phyloP scores from a whole-genome alignment of 202 grass and related monocot genomes.

The Panicum hallii region DNA sequence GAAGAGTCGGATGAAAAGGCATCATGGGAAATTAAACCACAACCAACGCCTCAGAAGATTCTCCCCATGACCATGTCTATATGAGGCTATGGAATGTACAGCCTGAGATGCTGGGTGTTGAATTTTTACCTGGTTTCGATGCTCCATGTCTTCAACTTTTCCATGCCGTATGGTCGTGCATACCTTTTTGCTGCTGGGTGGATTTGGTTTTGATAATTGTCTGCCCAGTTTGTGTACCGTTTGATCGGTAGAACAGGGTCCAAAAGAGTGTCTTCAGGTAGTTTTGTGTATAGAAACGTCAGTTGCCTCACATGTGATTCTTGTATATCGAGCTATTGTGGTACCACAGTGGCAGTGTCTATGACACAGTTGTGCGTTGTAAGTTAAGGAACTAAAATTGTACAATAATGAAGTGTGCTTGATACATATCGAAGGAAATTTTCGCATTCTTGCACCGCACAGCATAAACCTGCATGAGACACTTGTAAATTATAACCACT shows the following conservation, averaged over 20 bases:
- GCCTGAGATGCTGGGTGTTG: background rate
- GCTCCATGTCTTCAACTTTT: background rate
- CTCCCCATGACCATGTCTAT: slow-evolving; percentile 88
- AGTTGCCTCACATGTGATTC: background rate
- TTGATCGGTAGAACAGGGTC: background rate
- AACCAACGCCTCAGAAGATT: slow-evolving; percentile 66
- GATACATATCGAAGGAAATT: too few species aligned
- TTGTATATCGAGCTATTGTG: slow-evolving; percentile 14
- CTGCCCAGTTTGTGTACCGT: slow-evolving; percentile 36
- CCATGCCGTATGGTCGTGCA: background rate
- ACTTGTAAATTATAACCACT: too few species aligned
- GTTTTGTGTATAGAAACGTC: slow-evolving; percentile 41
- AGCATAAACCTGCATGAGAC: too few species aligned
- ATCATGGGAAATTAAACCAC: slow-evolving; percentile 91
- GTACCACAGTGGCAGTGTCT: background rate
- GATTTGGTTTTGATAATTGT: slow-evolving; percentile 28
- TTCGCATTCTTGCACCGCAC: too few species aligned
- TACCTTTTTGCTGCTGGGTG: slow-evolving; percentile 30
- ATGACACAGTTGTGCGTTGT: background rate
- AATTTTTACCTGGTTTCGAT: slow-evolving; percentile 5
- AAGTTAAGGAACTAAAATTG: background rate
- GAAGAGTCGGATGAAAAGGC: slow-evolving; percentile 68
- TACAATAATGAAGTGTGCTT: background rate
- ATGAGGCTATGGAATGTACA: slow-evolving; percentile 44
- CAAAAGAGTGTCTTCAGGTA: background rate